Percentiles rank a stretch among this genome's conserved stretches.
Conservation (phyloP, 306 rosid species). For the Quercus glauca region DNA sequence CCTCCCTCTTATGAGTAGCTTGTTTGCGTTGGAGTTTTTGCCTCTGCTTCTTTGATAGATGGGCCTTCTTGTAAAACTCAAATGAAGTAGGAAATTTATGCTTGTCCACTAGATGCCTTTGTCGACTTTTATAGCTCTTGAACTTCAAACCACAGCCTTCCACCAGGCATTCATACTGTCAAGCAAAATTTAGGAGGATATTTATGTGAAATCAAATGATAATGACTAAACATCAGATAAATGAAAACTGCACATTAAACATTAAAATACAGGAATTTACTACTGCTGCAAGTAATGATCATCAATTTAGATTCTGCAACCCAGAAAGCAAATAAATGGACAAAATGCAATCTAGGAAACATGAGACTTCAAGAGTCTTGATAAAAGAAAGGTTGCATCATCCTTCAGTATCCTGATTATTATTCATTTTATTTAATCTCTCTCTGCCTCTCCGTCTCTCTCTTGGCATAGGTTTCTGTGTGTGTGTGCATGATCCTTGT, state of each 20-base stretch:
- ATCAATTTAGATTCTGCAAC: neutral
- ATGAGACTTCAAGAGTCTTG: neutral
- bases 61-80: constrained; percentile 69
- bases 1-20: constrained; percentile 31
- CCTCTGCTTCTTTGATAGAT: constrained; percentile 71
- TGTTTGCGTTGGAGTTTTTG: constrained; percentile 56
- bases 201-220: neutral
- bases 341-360: constrained; percentile 1
- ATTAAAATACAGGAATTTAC: neutral
- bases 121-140: constrained; percentile 73
- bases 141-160: constrained; percentile 88
- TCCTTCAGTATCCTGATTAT: neutral
- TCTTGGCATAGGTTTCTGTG: neutral
- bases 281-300: neutral
- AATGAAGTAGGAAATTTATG: constrained; percentile 79
- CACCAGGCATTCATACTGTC: constrained; percentile 88
- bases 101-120: constrained; percentile 90
- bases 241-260: neutral
- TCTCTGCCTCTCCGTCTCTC: neutral
- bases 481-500: neutral
- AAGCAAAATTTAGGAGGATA: neutral
- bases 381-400: neutral
- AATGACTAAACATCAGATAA: too few species aligned
- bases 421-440: neutral
- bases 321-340: neutral